phyloP scores from a whole-genome alignment of 495 filamentous ascomycete species.

The Neurospora discreta region DNA sequence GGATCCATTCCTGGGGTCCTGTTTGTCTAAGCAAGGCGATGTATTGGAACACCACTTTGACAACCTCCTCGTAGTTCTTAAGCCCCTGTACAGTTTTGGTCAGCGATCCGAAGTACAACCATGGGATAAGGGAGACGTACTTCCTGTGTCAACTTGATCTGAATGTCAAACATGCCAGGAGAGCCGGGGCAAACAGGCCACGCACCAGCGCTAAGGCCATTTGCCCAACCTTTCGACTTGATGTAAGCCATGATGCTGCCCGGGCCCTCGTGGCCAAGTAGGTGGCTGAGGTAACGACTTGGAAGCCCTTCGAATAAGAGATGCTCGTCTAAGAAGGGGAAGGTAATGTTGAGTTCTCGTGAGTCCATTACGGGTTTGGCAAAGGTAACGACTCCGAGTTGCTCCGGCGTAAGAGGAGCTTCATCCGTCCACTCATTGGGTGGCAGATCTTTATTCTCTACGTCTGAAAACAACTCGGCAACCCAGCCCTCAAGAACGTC shows the following conservation, averaged over 20 bases:
- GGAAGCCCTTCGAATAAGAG: conserved; percentile 71
- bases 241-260: conserved; percentile 92
- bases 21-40: conserved; percentile 74
- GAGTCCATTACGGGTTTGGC: conserved; percentile 96
- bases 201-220: conserved; percentile 69
- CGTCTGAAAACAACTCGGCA: conserved; percentile 68
- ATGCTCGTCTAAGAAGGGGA: conserved; percentile 87
- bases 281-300: conserved; percentile 79
- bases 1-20: conserved; percentile 83
- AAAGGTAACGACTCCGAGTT: conserved; percentile 73
- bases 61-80: conserved; percentile 76
- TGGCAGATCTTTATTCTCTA: conserved; percentile 75
- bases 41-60: conserved; percentile 88
- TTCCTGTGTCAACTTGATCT: conserved; percentile 76
- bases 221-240: conserved; percentile 93
- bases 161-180: conserved; percentile 66
- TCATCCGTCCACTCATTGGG: conserved; percentile 74
- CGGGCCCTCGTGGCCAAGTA: conserved; percentile 94
- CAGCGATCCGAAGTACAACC: not conserved
- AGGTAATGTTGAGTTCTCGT: conserved; percentile 71
- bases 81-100: conserved; percentile 29
- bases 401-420: conserved; percentile 52
- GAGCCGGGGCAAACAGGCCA: conserved; percentile 71
- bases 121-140: conserved; percentile 21
- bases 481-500: conserved; percentile 87